Percentiles rank a stretch among this genome's conserved stretches.
Evolutionary conservation across 352 stramenopile species (phyloP).

Genomic region (Pythium insidiosum): DNA sequence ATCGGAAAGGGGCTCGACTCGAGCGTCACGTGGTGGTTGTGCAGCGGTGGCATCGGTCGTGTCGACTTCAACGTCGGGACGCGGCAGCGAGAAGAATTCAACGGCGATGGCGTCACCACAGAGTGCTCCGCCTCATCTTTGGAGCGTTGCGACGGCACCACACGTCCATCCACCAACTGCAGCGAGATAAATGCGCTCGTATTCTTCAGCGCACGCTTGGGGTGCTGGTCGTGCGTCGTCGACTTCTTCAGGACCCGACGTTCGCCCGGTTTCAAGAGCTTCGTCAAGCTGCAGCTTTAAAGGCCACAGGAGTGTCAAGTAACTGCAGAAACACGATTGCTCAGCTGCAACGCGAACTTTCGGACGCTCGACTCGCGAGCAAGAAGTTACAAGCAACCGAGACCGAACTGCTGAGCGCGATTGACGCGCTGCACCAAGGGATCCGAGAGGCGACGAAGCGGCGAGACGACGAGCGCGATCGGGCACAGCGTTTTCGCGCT

Average conservation of each 20-base stretch:
- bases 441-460: constrained; percentile 18
- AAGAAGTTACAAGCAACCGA: constrained; percentile 27
- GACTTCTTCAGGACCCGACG: constrained; percentile 16
- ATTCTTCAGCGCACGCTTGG: constrained; percentile 39
- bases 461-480: constrained; percentile 28
- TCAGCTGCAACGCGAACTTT: constrained; percentile 1
- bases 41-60: constrained; percentile 23
- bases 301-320: too few species aligned
- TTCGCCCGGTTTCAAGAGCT: constrained; percentile 14
- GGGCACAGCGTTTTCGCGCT: constrained; percentile 32
- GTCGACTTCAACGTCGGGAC: constrained; percentile 1
- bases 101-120: constrained; percentile 31
- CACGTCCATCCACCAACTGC: constrained; percentile 20
- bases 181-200: constrained; percentile 24
- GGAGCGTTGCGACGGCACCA: constrained; percentile 6
- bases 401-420: constrained; percentile 11
- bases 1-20: neutral
- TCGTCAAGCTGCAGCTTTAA: neutral
- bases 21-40: constrained; percentile 5
- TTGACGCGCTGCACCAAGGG: constrained; percentile 22
- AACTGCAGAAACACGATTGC: neutral
- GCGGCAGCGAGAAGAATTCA: constrained; percentile 23
- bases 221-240: constrained; percentile 14
- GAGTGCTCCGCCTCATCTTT: neutral
- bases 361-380: neutral